Conservation (phyloP, 108 stramenopile species). For the Cyclotella baltica region DNA sequence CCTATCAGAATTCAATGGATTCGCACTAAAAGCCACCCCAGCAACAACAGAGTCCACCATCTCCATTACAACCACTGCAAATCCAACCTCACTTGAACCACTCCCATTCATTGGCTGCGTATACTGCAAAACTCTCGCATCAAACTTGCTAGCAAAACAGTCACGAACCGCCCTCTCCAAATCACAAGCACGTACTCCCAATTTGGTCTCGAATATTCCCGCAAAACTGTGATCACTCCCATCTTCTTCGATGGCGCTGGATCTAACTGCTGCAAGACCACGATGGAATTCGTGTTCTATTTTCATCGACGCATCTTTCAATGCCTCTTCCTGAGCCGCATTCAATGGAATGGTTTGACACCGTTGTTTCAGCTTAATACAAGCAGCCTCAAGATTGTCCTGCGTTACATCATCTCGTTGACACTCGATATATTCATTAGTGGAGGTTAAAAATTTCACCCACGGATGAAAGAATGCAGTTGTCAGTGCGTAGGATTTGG, state of each 20-base stretch:
- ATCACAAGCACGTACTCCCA: conserved; percentile 14
- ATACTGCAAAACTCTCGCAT: conserved; percentile 29
- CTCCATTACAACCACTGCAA: conserved; percentile 44
- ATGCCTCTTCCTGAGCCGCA: conserved; percentile 1
- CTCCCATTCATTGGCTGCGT: not conserved
- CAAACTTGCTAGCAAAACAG: conserved; percentile 36
- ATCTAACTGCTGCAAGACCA: conserved; percentile 35
- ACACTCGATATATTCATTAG: conserved; percentile 1
- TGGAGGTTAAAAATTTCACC: conserved; percentile 15
- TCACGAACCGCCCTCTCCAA: conserved; percentile 25
- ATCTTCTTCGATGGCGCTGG: conserved; percentile 40
- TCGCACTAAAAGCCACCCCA: conserved; percentile 43
- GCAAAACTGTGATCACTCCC: conserved; percentile 27
- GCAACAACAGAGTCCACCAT: conserved; percentile 32
- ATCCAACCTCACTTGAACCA: conserved; percentile 9
- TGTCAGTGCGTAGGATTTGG: conserved; percentile 25
- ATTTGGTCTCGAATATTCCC: conserved; percentile 32
- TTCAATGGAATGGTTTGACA: conserved; percentile 11
- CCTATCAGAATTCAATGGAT: conserved; percentile 36
- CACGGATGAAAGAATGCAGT: conserved; percentile 31
- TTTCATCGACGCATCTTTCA: not conserved
- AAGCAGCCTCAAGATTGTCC: conserved; percentile 1
- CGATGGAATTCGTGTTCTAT: conserved; percentile 15
- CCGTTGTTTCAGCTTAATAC: conserved; percentile 8
- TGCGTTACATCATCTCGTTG: not conserved